Conservation (phyloP, 192 early-diverging fungal species). For the Umbelopsis vinacea region DNA sequence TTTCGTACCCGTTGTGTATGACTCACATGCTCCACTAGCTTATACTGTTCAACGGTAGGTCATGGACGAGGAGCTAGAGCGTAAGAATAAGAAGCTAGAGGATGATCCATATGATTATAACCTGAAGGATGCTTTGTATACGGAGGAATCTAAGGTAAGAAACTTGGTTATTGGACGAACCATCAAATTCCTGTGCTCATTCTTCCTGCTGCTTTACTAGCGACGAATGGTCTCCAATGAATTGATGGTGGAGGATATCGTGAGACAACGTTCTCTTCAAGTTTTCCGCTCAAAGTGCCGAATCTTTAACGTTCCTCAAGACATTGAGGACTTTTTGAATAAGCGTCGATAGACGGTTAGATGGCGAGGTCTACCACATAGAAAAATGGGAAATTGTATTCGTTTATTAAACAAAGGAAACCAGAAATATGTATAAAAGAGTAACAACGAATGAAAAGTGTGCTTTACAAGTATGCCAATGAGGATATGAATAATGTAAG, state of each 20-base stretch:
- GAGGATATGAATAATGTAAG: not conserved
- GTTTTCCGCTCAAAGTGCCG: conserved; percentile 73
- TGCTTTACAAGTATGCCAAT: not conserved
- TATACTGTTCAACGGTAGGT: conserved; percentile 20
- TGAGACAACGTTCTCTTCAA: conserved; percentile 66
- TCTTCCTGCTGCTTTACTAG: conserved; percentile 32
- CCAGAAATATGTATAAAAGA: not conserved
- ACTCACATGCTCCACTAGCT: not conserved
- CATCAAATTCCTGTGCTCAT: not conserved
- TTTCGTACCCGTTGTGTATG: not conserved
- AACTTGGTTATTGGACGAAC: not conserved
- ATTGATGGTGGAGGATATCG: conserved; percentile 71
- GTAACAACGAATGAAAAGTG: not conserved
- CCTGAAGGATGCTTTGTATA: conserved; percentile 54
- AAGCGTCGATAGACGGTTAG: conserved; percentile 25
- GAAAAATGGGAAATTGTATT: not conserved
- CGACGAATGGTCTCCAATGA: conserved; percentile 72
- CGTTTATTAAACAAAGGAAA: not conserved
- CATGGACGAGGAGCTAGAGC: conserved; percentile 48
- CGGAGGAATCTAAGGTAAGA: conserved; percentile 62
- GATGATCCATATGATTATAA: conserved; percentile 61
- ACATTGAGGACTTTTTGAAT: conserved; percentile 54
- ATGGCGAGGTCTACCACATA: not conserved
- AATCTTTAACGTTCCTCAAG: conserved; percentile 56
- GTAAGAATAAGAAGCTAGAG: conserved; percentile 53